Conservation (phyloP, 2,329 filamentous ascomycete species). For the Xylaria polymorpha region DNA sequence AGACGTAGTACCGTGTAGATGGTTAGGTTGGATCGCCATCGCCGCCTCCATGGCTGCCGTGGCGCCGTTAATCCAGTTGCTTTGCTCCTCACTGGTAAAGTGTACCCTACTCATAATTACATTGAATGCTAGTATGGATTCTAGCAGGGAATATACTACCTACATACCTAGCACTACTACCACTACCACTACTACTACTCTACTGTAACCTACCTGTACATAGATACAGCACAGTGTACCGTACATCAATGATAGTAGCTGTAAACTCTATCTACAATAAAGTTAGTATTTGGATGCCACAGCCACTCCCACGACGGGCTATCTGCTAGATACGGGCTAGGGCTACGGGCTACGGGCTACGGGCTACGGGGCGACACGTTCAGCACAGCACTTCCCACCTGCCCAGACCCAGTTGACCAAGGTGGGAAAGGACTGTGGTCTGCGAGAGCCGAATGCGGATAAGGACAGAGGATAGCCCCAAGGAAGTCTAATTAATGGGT, state of each 20-base stretch:
- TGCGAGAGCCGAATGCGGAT: constrained; percentile 29
- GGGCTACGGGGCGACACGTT: constrained; percentile 11
- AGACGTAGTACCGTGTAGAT: constrained; percentile 21
- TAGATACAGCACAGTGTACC: constrained; percentile 5
- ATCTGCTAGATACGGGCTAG: too few species aligned
- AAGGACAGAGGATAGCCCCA: constrained; percentile 23
- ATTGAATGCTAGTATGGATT: constrained; percentile 15
- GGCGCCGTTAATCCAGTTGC: constrained; percentile 35
- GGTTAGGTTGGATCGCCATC: constrained; percentile 35
- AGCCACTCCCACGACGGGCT: constrained; percentile 15
- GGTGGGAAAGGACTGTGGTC: constrained; percentile 26
- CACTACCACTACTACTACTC: too few species aligned
- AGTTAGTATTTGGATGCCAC: background rate
- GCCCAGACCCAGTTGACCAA: constrained; percentile 10
- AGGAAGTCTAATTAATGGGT: constrained; percentile 27
- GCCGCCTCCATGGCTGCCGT: constrained; percentile 35
- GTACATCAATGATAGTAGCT: too few species aligned
- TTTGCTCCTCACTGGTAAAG: constrained; percentile 23
- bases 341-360: background rate
- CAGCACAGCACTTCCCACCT: constrained; percentile 23
- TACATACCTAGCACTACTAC: too few species aligned
- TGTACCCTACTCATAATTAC: background rate
- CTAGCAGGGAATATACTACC: too few species aligned
- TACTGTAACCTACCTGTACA: constrained; percentile 3
- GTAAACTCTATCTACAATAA: too few species aligned